Percentiles rank a stretch among this genome's conserved stretches.
Conservation (phyloP, 2,329 filamentous ascomycete genomes). For the Pestalotiopsis sp. region DNA sequence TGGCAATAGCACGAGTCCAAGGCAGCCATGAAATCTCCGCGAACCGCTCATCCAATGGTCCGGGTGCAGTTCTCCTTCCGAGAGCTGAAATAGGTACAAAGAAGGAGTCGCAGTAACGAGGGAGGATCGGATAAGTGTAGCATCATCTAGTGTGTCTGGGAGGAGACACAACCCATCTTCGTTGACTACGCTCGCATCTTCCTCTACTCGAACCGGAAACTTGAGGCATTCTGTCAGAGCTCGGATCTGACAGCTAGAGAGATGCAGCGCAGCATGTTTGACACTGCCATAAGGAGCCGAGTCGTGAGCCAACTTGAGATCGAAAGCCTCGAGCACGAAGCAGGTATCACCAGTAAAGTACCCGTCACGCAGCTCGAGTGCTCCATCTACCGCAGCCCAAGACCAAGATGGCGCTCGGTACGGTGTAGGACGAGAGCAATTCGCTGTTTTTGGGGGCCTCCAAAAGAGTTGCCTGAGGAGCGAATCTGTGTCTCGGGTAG, state of each 20-base stretch:
- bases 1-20: not conserved
- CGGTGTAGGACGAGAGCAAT: not conserved
- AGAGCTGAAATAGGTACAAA: constrained; percentile 1
- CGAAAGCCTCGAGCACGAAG: not conserved
- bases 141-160: not conserved
- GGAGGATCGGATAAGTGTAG: not conserved
- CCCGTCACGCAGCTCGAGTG: constrained; percentile 3
- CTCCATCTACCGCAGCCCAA: constrained; percentile 22
- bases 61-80: not conserved
- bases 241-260: not conserved
- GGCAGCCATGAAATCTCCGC: not conserved
- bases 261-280: not conserved
- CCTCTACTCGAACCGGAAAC: not conserved
- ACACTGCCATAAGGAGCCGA: constrained; percentile 1
- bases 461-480: not conserved
- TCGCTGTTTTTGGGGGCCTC: constrained; percentile 5
- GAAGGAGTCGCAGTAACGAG: not conserved
- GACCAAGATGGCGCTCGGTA: constrained; percentile 19
- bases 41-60: not conserved
- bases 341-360: not conserved
- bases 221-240: not conserved
- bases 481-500: not conserved
- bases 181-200: not conserved
- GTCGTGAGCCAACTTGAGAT: not conserved
- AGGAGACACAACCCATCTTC: not conserved